Percentiles rank a stretch among this genome's conserved stretches.
phyloP scores from a whole-genome alignment of 2,329 filamentous ascomycete species.

The Emergomyces pasteurianus region DNA sequence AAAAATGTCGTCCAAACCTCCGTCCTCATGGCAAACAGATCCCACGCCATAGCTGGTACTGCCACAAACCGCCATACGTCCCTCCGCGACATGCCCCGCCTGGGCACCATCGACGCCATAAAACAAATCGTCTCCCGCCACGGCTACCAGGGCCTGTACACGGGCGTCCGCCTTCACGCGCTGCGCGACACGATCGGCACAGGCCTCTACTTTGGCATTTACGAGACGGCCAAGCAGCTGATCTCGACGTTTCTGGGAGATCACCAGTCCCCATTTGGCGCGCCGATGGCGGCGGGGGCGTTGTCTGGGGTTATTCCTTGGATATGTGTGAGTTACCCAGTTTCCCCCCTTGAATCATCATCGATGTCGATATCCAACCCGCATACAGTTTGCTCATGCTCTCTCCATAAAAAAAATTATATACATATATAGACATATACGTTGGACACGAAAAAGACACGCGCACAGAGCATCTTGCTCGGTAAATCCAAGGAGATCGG shows the following conservation, averaged over 20 bases:
- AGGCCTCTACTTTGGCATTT: constrained; percentile 36
- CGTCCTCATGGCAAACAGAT: constrained; percentile 33
- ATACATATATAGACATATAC: constrained; percentile 31
- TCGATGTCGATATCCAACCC: too few relatives aligned
- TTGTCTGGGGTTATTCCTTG: constrained; percentile 37
- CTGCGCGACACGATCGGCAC: constrained; percentile 35
- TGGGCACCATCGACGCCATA: constrained; percentile 32
- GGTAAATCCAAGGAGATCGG: constrained; percentile 31
- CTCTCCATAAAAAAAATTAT: neutral
- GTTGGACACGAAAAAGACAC: constrained; percentile 38
- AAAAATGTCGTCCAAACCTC: constrained; percentile 40
- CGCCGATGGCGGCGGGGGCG: constrained; percentile 34
- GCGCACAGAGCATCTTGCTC: constrained; percentile 35
- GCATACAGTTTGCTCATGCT: too few relatives aligned
- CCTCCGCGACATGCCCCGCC: constrained; percentile 27
- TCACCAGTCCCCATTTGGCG: constrained; percentile 32
- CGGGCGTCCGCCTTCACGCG: constrained; percentile 34
- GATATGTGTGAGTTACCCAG: constrained; percentile 29
- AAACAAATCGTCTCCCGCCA: constrained; percentile 32
- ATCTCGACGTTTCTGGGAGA: constrained; percentile 32
- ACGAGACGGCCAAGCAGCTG: constrained; percentile 37
- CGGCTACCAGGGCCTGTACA: constrained; percentile 34
- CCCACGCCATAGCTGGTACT: constrained; percentile 24
- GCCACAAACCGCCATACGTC: constrained; percentile 18
- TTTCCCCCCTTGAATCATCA: neutral